Base-by-base conservation (phyloP, 2,329 filamentous ascomycete species). In the Gremmenia infestans region DNA sequence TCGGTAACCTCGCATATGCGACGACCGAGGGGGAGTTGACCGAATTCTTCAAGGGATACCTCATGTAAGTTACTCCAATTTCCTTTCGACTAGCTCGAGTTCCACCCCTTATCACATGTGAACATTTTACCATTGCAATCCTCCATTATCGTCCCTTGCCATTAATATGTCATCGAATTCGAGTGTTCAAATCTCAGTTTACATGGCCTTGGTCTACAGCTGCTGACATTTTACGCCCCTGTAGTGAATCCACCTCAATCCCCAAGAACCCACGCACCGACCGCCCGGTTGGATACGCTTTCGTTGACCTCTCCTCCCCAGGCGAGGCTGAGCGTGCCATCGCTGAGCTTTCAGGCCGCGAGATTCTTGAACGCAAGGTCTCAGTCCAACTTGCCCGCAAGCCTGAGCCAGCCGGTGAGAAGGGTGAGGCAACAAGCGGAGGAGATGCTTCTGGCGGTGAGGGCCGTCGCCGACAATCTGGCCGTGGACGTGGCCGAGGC, bases 21-120 rank as follows among this genome's bases (percentile, higher is more conserved):
- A 97, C 94, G 87, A 96, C 91, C 77, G 94, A 97, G 89, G 94
- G 89, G 88, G 91, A 97, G 87, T 91, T 99, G 85, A 96, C 95
- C 84, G 89, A 94, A 71, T 99, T 99, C 85, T 99, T 99, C 88
- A 93, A 94, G 84, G 89, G 87, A 78, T 97, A 96, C 84, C 88
- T 94, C 82, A 91, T 99, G 94, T 99, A 85, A 84, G 93, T 89
- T 23, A 12, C 9, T 14, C 52, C 40, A 17, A 15, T 36, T n/a
- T 54, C 52, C 17, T 17, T 36, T 19, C 35, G 47, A 40, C 17
- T 46, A 11, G 17, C 46, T 36, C 19, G 23, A 8, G n/a, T 48
- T 9, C 36, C 25, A 42, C 12, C 48, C 19, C 48, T n/a, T 9
- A 42, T 40, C 32, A 42, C 48, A n/a, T 19, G 22, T 51, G 11